Percentiles rank a stretch among this genome's conserved stretches.
Conservation (phyloP, 768 basidiomycete genomes). For the Tephrocybe sp. region DNA sequence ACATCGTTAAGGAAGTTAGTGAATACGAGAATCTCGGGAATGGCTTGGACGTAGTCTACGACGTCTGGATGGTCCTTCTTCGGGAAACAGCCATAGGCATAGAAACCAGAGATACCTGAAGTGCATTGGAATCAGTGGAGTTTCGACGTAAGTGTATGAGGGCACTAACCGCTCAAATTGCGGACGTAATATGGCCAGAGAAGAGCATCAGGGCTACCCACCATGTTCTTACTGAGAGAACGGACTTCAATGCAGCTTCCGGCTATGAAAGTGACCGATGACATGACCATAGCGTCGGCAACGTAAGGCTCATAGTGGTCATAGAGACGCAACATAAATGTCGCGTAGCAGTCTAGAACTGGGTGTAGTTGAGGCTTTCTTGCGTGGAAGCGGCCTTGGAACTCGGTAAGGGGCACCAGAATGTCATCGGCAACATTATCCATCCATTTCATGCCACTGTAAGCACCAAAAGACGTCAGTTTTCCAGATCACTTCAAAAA, state of each 20-base stretch:
- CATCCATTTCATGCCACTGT: constrained; percentile 12
- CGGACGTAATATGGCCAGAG: constrained; percentile 11
- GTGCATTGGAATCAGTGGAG: not conserved
- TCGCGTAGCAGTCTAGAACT: constrained; percentile 7
- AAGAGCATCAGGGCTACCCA: constrained; percentile 2
- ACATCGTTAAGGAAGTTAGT: constrained; percentile 11
- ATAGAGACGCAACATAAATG: constrained; percentile 10
- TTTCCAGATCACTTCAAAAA: not conserved
- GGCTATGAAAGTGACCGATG: constrained; percentile 10
- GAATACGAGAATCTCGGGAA: constrained; percentile 9
- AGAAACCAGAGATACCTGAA: constrained; percentile 6
- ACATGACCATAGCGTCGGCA: constrained; percentile 10
- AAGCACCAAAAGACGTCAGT: not conserved
- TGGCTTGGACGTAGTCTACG: constrained; percentile 8
- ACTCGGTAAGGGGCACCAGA: constrained; percentile 1
- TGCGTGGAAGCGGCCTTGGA: constrained; percentile 10
- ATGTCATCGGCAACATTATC: constrained; percentile 11
- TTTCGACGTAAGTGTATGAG: not conserved
- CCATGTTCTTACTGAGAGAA: constrained; percentile 6
- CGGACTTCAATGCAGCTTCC: constrained; percentile 11
- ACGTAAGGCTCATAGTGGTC: constrained; percentile 9
- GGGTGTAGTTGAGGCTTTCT: constrained; percentile 10
- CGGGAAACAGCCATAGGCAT: constrained; percentile 9
- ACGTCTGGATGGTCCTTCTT: constrained; percentile 11
- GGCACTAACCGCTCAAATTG: constrained; percentile 3